Conservation (phyloP, 768 basidiomycete species). For the Xerocomellus dryophilus region DNA sequence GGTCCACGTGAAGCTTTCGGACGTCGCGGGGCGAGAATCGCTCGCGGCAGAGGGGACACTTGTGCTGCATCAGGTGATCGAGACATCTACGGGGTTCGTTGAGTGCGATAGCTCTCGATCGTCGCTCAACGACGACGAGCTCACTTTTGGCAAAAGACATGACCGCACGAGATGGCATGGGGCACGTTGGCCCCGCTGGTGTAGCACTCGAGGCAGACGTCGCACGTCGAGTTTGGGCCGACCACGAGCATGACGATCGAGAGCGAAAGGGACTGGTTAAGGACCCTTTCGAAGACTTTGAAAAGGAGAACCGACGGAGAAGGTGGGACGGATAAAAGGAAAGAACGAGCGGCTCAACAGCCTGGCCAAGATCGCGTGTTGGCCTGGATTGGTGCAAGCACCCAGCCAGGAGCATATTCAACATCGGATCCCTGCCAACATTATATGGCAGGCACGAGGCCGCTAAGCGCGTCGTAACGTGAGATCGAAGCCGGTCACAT, state of each 20-base stretch:
- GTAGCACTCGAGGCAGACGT: constrained; percentile 71
- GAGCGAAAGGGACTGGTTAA: constrained; percentile 33
- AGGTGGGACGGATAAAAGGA: constrained; percentile 12
- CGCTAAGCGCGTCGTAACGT: constrained; percentile 27
- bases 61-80: constrained; percentile 42
- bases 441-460: constrained; percentile 38
- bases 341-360: constrained; percentile 18
- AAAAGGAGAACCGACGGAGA: constrained; percentile 3
- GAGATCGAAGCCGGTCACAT: constrained; percentile 28
- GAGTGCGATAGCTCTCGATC: constrained; percentile 7
- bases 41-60: constrained; percentile 64
- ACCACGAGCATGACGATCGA: constrained; percentile 67
- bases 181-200: constrained; percentile 51
- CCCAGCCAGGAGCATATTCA: constrained; percentile 21
- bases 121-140: constrained; percentile 21
- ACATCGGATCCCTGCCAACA: constrained; percentile 21
- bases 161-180: constrained; percentile 67
- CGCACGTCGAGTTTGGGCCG: constrained; percentile 64
- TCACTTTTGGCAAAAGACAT: constrained; percentile 59
- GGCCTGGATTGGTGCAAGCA: constrained; percentile 23
- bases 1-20: constrained; percentile 60
- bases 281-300: constrained; percentile 26
- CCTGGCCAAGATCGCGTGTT: constrained; percentile 34
- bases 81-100: constrained; percentile 47
- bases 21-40: constrained; percentile 45